These are phyloP conservation scores for Colletotrichum aenigma DNA, from an alignment of 2,329 filamentous ascomycete species.

Conservation along the genomic window DNA sequence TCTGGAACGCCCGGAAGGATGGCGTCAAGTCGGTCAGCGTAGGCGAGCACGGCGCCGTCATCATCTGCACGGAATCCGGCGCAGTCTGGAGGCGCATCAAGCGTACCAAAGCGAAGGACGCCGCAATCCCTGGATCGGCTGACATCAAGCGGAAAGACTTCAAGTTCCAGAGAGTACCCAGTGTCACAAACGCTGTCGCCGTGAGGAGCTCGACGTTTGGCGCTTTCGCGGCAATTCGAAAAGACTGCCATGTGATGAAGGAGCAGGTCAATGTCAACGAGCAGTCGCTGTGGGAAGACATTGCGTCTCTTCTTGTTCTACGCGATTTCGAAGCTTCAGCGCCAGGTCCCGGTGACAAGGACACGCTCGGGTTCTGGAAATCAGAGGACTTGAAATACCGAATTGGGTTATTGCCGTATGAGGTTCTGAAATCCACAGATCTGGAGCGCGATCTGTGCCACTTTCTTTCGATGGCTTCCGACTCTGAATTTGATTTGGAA, in stretches of 20 bases:
- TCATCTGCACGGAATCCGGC: conserved; percentile 89
- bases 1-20: conserved; percentile 89
- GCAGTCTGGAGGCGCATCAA: conserved; percentile 92
- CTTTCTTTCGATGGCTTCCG: conserved; percentile 48
- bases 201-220: conserved; percentile 90
- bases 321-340: conserved; percentile 57
- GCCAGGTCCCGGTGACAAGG: conserved; percentile 37
- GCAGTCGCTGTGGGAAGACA: conserved; percentile 75
- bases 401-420: conserved; percentile 53
- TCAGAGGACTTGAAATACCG: conserved; percentile 52
- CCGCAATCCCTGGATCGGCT: conserved; percentile 46
- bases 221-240: conserved; percentile 85
- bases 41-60: conserved; percentile 91
- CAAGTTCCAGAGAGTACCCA: conserved; percentile 92
- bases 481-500: conserved; percentile 45
- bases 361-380: conserved; percentile 45
- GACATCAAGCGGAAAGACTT: conserved; percentile 81
- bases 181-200: conserved; percentile 81
- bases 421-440: conserved; percentile 66
- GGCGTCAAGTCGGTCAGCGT: conserved; percentile 87
- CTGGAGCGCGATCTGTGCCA: conserved; percentile 65
- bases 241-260: conserved; percentile 81
- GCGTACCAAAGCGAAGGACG: conserved; percentile 78
- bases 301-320: conserved; percentile 74
- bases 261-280: conserved; percentile 70